phyloP scores from a whole-genome alignment of 495 filamentous ascomycete genomes.

The Penicillium flavigenum region DNA sequence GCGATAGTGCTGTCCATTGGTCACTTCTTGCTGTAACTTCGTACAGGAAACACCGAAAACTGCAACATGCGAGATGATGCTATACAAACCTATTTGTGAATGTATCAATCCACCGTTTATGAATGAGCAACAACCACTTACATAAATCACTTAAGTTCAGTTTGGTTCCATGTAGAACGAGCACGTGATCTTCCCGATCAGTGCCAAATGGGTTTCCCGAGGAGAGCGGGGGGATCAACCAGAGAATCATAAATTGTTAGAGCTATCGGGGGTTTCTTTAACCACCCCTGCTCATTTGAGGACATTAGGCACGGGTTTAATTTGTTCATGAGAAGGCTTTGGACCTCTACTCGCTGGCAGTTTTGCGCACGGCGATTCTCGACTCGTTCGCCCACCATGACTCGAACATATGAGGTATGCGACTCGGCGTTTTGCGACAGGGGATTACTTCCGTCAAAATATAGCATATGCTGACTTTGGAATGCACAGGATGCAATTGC shows the following conservation, averaged over 20 bases:
- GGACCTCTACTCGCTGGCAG: constrained; percentile 21
- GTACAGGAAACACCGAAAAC: no score
- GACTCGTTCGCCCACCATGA: constrained; percentile 35
- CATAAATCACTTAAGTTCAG: not conserved
- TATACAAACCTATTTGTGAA: no score
- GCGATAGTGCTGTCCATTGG: no score
- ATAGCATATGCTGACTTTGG: constrained; percentile 12
- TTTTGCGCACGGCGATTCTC: constrained; percentile 33
- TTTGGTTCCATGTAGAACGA: not conserved
- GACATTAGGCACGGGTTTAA: constrained; percentile 17
- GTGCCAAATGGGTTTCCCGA: constrained; percentile 24
- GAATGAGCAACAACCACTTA: no score
- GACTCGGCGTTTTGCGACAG: not conserved
- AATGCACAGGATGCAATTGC: constrained; percentile 67
- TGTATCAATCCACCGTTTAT: no score
- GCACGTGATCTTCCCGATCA: constrained; percentile 31
- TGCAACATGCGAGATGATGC: no score
- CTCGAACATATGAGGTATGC: constrained; percentile 47
- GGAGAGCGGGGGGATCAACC: constrained; percentile 21
- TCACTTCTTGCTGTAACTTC: no score
- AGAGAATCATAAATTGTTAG: constrained; percentile 20
- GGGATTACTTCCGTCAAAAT: not conserved
- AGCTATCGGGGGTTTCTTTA: constrained; percentile 28
- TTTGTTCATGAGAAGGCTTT: constrained; percentile 31
- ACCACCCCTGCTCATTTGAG: constrained; percentile 23